Evolutionary conservation across 805 yeast species (phyloP), one percentile per base, ranked within the genome.

Genomic region (Blastobotrys americana): DNA sequence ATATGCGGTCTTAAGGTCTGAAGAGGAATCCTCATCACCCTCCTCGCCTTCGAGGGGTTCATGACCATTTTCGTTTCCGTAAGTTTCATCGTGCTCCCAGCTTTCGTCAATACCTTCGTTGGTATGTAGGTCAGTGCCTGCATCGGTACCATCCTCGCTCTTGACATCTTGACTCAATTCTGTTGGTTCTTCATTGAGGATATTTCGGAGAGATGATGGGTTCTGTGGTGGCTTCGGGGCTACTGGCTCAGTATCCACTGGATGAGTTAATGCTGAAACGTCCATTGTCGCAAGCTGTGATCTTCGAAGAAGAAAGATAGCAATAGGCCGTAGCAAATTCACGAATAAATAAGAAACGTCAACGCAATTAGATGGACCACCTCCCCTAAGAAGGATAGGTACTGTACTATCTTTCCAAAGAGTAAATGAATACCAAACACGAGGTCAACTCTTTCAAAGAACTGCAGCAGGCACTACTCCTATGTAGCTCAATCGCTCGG

Each of bases 101-200:
- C n/a, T n/a, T n/a, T n/a, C 18, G 9, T 9, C 43, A 17, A 33
- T 37, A 16, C 43, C 34, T 18, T 40, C 36, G 13, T 33, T 37
- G 3, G 43, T 27, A 40, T 33, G 34, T 16, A 40, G 28, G 3
- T 33, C 38, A 3, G 37, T 41, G 19, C 39, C 25, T 6, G 37
- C 34, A 8, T 41, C 44, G 9, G 44, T 34, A 19, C 35, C 39
- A 3, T 41, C 39, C 4, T 34, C 39, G 3, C 19, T 25, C 31
- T 25, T 25, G 13, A 25, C 31, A 25, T 25, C 31, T 8, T 8
- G 31, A n/a, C n/a, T n/a, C n/a, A n/a, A n/a, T n/a, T n/a, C n/a
- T n/a, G n/a, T n/a, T 13, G 31, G 31, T 25, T 25, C 31, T 25
- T 25, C 31, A 13, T 25, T 25, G 31, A 25, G 31, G n/a, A n/a